Evolutionary conservation across 257 asterid genomes (phyloP), one percentile per base, ranked within the genome.

Genomic region (Solanum rostratum): DNA sequence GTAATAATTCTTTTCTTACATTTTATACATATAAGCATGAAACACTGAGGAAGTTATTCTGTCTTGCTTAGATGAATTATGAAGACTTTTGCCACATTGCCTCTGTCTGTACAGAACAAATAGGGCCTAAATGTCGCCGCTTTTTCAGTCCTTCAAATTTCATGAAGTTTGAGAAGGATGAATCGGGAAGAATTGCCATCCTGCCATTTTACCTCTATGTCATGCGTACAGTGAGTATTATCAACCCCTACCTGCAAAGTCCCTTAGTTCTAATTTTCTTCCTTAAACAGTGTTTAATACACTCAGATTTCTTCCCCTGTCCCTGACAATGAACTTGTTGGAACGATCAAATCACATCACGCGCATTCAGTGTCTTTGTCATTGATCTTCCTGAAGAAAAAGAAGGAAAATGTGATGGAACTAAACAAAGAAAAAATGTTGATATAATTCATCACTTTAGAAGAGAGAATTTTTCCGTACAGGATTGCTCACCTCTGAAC

Each of bases 61-160:
- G 85, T 84, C 70, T 84, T 86, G 83, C 87, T 70, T 85, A 95
- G 99, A 97, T 97, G 99, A 97, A 97, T 86, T 97, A 97, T 88
- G 99, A 97, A 90, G 99, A 97, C 94, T 97, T 97, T 89, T 97
- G 99, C 95, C 99, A 97, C 93, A 97, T 97, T 85, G 99, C 99
- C 88, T 92, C 99, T 7, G 97, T 97, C 83, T 97, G 99, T 88
- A 89, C 98, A 71, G 99, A 94, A 88, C 99, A 97, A 90, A 97
- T 97, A 86, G 99, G 99, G 87, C 93, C 95, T 82, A 95, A 97
- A 91, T 92, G 98, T 87, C 92, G 97, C 76, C 95, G 97, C 63
- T 97, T 97, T 90, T 95, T 94, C 88, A 97, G 99, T 85, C 97
- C 99, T 80, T 95, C 99, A n/a, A 95, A 97, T 91, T 97, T 97